Evolutionary conservation across 2,329 filamentous ascomycete species (phyloP).

Genomic region (Coniella vitis): DNA sequence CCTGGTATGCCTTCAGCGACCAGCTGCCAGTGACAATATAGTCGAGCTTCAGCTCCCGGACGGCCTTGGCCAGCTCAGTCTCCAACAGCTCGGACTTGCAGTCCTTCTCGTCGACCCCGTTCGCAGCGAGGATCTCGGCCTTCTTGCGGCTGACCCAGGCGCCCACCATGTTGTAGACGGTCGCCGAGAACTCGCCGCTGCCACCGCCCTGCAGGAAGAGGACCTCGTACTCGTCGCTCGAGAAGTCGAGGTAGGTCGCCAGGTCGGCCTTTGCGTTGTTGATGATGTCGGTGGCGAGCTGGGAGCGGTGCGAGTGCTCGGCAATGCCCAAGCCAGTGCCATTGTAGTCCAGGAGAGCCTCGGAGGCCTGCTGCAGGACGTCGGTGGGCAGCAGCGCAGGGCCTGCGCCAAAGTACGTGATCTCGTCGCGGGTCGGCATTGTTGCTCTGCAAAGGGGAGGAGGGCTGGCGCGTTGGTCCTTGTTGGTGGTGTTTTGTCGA

Average conservation of each 20-base stretch:
- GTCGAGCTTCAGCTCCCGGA: constrained; percentile 70
- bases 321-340: constrained; percentile 76
- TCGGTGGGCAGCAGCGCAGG: constrained; percentile 78
- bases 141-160: constrained; percentile 72
- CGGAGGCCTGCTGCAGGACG: constrained; percentile 69
- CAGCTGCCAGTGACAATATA: constrained; percentile 88
- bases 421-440: constrained; percentile 68
- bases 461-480: neutral
- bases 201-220: constrained; percentile 85
- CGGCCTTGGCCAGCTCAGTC: constrained; percentile 55
- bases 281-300: constrained; percentile 71
- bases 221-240: constrained; percentile 72
- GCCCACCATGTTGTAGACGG: constrained; percentile 75
- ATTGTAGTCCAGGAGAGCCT: constrained; percentile 75
- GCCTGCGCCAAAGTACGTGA: constrained; percentile 85
- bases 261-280: constrained; percentile 71
- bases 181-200: constrained; percentile 76
- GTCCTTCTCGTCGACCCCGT: constrained; percentile 41
- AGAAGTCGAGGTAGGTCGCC: constrained; percentile 68
- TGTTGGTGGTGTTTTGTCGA: neutral
- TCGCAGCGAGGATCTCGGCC: constrained; percentile 49
- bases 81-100: constrained; percentile 50
- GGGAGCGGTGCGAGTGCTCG: constrained; percentile 84
- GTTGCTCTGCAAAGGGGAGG: neutral
- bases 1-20: constrained; percentile 83